A percentile compares a stretch with the other conserved stretches of the same genome.
phyloP scores from a whole-genome alignment of 2,329 filamentous ascomycete species.

The Cladosporium sp. region DNA sequence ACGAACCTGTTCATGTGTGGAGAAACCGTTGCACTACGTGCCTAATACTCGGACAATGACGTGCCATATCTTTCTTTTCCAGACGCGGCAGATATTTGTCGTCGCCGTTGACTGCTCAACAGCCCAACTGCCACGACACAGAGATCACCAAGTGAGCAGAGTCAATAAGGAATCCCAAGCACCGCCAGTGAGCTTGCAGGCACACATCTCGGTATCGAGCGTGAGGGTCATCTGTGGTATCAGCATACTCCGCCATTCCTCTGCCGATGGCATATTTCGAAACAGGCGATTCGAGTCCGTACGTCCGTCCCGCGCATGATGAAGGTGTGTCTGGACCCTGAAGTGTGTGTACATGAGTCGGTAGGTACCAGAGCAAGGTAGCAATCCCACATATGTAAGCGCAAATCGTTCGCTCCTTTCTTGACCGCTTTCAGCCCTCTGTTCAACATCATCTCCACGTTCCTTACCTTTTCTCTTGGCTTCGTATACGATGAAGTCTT shows the following conservation, averaged over 20 bases:
- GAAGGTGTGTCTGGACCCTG: background rate
- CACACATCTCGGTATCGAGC: background rate
- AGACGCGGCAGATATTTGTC: background rate
- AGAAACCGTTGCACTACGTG: background rate
- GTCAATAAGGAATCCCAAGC: background rate
- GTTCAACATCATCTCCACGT: background rate
- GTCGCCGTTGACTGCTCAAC: background rate
- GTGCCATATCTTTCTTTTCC: background rate
- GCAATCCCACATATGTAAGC: background rate
- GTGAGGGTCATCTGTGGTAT: no score
- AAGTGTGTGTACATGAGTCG: background rate
- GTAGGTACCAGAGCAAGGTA: background rate
- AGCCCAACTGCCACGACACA: background rate
- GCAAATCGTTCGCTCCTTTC: background rate
- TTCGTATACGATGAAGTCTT: slow-evolving; percentile 10
- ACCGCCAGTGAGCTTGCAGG: background rate
- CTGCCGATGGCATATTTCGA: background rate
- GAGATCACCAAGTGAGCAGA: background rate
- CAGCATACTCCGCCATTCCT: background rate
- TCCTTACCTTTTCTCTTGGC: background rate
- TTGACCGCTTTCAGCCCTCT: background rate
- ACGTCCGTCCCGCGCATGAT: background rate
- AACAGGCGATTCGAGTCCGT: background rate
- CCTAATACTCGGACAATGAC: background rate
- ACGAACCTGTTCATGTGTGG: background rate